Evolutionary conservation across 2,329 filamentous ascomycete species (phyloP), one percentile per base, ranked within the genome.

Genomic region (Monilinia fructicola): DNA sequence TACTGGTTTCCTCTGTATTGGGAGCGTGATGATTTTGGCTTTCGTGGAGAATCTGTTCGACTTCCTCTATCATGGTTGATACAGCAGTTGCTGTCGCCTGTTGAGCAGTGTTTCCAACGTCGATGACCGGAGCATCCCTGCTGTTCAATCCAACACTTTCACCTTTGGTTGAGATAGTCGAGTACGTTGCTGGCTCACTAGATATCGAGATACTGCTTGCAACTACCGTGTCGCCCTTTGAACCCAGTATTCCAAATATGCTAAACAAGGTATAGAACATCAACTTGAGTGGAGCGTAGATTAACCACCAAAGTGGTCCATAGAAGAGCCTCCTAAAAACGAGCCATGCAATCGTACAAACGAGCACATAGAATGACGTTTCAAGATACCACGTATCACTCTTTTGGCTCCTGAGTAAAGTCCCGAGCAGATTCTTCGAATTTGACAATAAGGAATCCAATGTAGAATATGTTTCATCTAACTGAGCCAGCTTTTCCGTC

Each of bases 361-460:
- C 75, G 21, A 98, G 84, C 72, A 97, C 83, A 76, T 93, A 96
- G 71, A 98, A 88, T 2, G 93, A 87, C 48, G 91, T 96, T 78
- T 95, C 90, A 44, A 99, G 85, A 77, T 99, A 99, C 95, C 95
- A 99, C 2, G 93, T 97, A 76, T 99, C 95, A 71, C 90, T 95
- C 83, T 99, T 99, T 76, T 96, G 92, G 70, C 91, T 95, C 69
- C 87, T 87, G 56, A 98, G 80, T 55, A 99, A 81, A 23, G 91
- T 92, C 9, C 87, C 87, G 10, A 97, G 85, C 23, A 99, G 81
- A 65, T 88, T 88, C 70, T 86, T 85, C 55, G 91, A 93, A 66
- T 86, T 90, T 3, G 85, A 83, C 48, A 99, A 83, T 75, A 97
- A 84, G 16, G 86, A 85, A 73, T 94, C 92, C 6, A 98, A 85